phyloP scores from a whole-genome alignment of 306 rosid genomes.

The Coriaria nepalensis region DNA sequence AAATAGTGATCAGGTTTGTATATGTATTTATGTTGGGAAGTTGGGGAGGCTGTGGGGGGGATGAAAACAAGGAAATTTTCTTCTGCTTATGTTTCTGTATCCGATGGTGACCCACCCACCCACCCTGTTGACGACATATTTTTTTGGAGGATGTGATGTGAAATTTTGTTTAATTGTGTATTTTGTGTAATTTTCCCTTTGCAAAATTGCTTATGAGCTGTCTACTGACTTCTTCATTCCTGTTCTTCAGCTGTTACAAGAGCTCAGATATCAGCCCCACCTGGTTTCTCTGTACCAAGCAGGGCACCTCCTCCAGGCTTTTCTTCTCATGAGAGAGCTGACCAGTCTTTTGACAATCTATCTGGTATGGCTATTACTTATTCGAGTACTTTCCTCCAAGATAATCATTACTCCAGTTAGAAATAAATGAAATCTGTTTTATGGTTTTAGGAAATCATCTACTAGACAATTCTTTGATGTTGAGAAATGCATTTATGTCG shows the following conservation, averaged over 20 bases:
- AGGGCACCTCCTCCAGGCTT: constrained; percentile 86
- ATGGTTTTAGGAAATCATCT: constrained; percentile 44
- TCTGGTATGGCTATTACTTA: constrained; percentile 41
- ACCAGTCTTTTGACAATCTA: constrained; percentile 42
- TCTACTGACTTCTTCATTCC: neutral
- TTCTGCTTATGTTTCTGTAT: neutral
- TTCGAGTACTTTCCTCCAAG: neutral
- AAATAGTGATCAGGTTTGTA: neutral
- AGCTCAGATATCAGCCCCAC: constrained; percentile 74
- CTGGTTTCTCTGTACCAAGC: constrained; percentile 72
- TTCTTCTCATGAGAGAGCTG: constrained; percentile 60
- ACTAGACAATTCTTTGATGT: constrained; percentile 35
- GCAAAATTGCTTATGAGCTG: neutral
- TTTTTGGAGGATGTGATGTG: neutral
- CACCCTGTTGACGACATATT: too few relatives aligned
- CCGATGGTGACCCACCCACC: neutral
- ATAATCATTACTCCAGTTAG: constrained; percentile 1
- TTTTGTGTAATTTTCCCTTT: neutral
- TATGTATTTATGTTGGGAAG: neutral
- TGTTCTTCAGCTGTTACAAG: constrained; percentile 41
- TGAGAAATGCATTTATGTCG: constrained; percentile 55
- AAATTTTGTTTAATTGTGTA: too few relatives aligned
- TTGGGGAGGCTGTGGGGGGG: neutral
- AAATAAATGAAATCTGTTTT: neutral
- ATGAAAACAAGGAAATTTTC: neutral